phyloP scores from a whole-genome alignment of 2,329 filamentous ascomycete species.

The Periglandula ipomoeae region DNA sequence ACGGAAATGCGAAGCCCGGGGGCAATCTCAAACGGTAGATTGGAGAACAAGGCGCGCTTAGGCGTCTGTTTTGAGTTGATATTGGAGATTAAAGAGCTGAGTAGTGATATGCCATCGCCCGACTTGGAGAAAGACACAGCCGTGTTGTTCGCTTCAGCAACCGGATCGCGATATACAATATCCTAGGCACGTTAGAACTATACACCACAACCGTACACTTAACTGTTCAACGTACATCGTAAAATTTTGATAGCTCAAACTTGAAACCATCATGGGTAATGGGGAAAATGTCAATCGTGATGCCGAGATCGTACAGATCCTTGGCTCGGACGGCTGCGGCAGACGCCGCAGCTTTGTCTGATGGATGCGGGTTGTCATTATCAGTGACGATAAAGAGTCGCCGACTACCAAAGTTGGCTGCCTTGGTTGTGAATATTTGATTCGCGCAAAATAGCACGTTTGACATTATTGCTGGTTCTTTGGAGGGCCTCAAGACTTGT shows the following conservation, averaged over 20 bases:
- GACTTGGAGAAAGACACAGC: slow-evolving; percentile 55
- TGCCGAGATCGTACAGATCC: slow-evolving; percentile 88
- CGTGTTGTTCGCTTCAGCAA: slow-evolving; percentile 51
- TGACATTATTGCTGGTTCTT: slow-evolving; percentile 67
- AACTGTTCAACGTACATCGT: slow-evolving; percentile 54
- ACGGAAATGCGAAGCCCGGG: slow-evolving; percentile 80
- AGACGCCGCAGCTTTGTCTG: slow-evolving; percentile 62
- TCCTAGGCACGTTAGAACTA: slow-evolving; percentile 43
- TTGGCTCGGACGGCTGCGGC: slow-evolving; percentile 81
- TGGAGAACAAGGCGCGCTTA: slow-evolving; percentile 77
- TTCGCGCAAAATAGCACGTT: slow-evolving; percentile 93
- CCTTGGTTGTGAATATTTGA: slow-evolving; percentile 90
- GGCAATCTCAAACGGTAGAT: slow-evolving; percentile 78
- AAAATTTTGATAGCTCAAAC: slow-evolving; percentile 82
- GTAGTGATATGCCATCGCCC: slow-evolving; percentile 66
- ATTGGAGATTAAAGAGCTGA: slow-evolving; percentile 74
- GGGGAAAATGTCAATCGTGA: slow-evolving; percentile 86
- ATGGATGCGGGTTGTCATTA: slow-evolving; percentile 74
- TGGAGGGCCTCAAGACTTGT: slow-evolving; percentile 59
- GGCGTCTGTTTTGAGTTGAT: slow-evolving; percentile 86
- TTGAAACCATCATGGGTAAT: slow-evolving; percentile 61
- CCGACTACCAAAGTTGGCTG: slow-evolving; percentile 86
- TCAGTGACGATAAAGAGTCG: slow-evolving; percentile 95
- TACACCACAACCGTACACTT: neutral
- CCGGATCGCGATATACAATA: slow-evolving; percentile 76